Conservation (phyloP, 345 rosid species). For the Turritis glabra region DNA sequence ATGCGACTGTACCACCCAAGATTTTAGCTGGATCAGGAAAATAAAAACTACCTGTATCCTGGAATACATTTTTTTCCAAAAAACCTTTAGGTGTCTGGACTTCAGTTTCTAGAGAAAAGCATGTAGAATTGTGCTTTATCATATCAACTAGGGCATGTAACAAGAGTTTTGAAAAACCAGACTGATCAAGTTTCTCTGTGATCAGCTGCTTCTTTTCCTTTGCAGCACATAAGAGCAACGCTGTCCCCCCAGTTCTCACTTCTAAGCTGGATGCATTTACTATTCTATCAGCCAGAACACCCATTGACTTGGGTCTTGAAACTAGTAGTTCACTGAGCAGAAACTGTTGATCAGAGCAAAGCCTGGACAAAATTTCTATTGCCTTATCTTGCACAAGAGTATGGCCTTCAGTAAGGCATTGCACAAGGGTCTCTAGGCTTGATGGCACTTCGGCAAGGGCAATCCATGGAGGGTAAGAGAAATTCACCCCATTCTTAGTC, state of each 20-base stretch:
- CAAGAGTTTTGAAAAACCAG: slow-evolving; percentile 54
- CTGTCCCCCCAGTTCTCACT: slow-evolving; percentile 72
- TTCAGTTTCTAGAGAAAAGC: slow-evolving; percentile 57
- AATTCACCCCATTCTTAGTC: slow-evolving; percentile 53
- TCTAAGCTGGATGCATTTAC: slow-evolving; percentile 67
- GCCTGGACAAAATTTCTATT: slow-evolving; percentile 78
- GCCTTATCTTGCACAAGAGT: slow-evolving; percentile 75
- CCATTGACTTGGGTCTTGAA: slow-evolving; percentile 52
- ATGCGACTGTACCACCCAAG: slow-evolving; percentile 59
- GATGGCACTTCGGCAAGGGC: slow-evolving; percentile 66
- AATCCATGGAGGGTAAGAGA: slow-evolving; percentile 57
- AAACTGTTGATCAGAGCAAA: slow-evolving; percentile 66
- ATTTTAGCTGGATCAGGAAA: slow-evolving; percentile 63
- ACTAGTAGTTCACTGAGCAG: slow-evolving; percentile 61
- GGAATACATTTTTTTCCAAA: slow-evolving; percentile 59
- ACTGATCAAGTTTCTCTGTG: slow-evolving; percentile 61
- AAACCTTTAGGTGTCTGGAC: slow-evolving; percentile 56
- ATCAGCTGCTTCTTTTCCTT: slow-evolving; percentile 63
- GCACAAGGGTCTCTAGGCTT: slow-evolving; percentile 62
- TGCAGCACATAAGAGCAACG: slow-evolving; percentile 67
- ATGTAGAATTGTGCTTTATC: slow-evolving; percentile 53
- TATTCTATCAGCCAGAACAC: slow-evolving; percentile 64
- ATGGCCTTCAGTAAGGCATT: slow-evolving; percentile 61
- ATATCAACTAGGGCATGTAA: slow-evolving; percentile 71
- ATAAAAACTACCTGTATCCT: slow-evolving; percentile 62